Evolutionary conservation across 2,329 filamentous ascomycete genomes (phyloP), one percentile per base, ranked within the genome.

Genomic region (Dactylellina parvicollis): DNA sequence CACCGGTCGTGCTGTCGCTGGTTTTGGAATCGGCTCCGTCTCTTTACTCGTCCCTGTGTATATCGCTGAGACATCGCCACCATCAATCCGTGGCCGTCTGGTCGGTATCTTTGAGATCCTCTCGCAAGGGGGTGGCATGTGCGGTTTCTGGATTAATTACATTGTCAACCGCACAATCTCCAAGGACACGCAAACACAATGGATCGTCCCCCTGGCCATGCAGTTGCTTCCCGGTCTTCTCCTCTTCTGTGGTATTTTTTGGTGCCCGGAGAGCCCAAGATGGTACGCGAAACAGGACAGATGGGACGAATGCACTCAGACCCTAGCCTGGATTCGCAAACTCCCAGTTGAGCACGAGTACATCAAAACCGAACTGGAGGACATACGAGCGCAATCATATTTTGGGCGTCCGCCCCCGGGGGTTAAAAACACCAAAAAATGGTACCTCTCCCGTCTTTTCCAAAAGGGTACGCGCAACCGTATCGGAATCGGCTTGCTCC

Each of bases 401-500:
- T 54, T 42, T 22, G 49, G 24, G 2, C 16, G 42, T 10, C 42
- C 49, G 22, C 56, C 32, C 1, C 24, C 32, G 1, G 59, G 36
- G 18, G 30, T 10, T 0, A 59, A 42, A 24, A 44, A 18, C 26
- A 40, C 12, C 3, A 60, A 50, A 10, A 55, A 20, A 20, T 73
- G 56, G 28, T 62, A 70, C 16, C 1, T 57, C 22, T 55, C 47
- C 8, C 47, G 49, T 10, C 46, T 64, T 14, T 47, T 67, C 36
- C 55, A 65, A 38, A 54, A 56, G 12, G 83, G 76, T 81, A 86
- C 75, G 83, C 81, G 67, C 85, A 85, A 78, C 83, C 86, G 90
- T 42, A 88, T 94, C 81, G 86, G 91, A 79, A 84, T 93, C 9
- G 90, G 90, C 49, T 86, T 86, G 62, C 86, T 90, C 77, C 84